These are phyloP conservation scores for Aspergillus transmontanensis DNA, from an alignment of 2,329 filamentous ascomycete species.

Conservation along the genomic window DNA sequence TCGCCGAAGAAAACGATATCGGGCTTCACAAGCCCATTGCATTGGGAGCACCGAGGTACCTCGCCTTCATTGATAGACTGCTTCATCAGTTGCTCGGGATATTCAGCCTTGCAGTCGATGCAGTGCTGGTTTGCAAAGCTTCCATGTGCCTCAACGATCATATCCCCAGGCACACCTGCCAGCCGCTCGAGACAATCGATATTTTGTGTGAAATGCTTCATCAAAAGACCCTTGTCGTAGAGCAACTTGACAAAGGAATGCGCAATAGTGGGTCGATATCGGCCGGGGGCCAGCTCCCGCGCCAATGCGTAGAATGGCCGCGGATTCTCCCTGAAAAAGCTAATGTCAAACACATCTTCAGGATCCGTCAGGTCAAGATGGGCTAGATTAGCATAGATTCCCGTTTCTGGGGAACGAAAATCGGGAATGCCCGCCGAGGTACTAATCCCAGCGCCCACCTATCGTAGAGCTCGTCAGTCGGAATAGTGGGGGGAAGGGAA, in stretches of 20 bases:
- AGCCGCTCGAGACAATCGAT: constrained; percentile 92
- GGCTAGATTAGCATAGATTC: constrained; percentile 89
- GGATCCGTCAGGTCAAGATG: constrained; percentile 83
- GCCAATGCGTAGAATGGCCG: constrained; percentile 90
- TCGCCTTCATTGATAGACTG: constrained; percentile 65
- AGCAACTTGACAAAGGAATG: constrained; percentile 87
- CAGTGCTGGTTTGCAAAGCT: constrained; percentile 91
- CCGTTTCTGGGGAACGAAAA: constrained; percentile 90
- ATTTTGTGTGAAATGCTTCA: constrained; percentile 94
- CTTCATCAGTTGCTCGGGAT: constrained; percentile 74
- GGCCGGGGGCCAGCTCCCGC: constrained; percentile 87
- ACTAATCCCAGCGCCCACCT: constrained; percentile 81
- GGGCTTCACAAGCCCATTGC: constrained; percentile 82
- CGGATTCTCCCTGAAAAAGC: constrained; percentile 82
- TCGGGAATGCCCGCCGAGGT: constrained; percentile 71
- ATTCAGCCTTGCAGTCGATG: constrained; percentile 78
- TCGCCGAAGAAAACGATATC: constrained; percentile 96
- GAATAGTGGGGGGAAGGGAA: constrained; percentile 8
- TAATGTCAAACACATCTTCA: constrained; percentile 92
- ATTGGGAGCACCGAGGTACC: constrained; percentile 72
- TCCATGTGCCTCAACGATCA: constrained; percentile 91
- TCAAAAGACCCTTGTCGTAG: constrained; percentile 73
- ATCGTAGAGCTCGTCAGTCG: constrained; percentile 3
- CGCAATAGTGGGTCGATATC: constrained; percentile 83
- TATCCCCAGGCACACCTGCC: constrained; percentile 78